Evolutionary conservation across 768 basidiomycete genomes (phyloP).

Genomic region (Hortiboletus flavorubellus): DNA sequence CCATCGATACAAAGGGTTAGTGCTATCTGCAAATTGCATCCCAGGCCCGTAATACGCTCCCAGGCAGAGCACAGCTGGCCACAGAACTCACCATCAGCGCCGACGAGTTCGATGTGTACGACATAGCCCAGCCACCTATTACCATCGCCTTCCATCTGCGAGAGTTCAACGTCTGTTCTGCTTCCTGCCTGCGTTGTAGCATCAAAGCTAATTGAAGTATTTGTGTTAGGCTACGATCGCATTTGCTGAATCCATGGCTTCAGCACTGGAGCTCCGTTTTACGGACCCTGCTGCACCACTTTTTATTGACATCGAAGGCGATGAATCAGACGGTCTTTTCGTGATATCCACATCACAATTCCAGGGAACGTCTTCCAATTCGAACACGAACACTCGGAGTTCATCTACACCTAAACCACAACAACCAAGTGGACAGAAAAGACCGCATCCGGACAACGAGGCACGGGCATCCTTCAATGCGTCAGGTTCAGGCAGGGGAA

Average conservation of each 20-base stretch:
- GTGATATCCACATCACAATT: slow-evolving; percentile 76
- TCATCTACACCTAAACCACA: slow-evolving; percentile 20
- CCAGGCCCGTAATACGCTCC: neutral
- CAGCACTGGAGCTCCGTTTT: slow-evolving; percentile 68
- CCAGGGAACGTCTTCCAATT: slow-evolving; percentile 31
- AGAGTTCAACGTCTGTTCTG: slow-evolving; percentile 67
- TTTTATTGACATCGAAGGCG: slow-evolving; percentile 73
- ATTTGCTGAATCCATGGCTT: slow-evolving; percentile 69
- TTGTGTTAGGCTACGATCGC: slow-evolving; percentile 68
- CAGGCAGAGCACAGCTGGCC: slow-evolving; percentile 61
- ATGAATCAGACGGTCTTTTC: slow-evolving; percentile 62
- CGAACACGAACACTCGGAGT: slow-evolving; percentile 7
- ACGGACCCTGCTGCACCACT: slow-evolving; percentile 71
- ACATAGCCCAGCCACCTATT: slow-evolving; percentile 58
- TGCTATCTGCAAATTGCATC: neutral
- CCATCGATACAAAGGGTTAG: slow-evolving; percentile 62
- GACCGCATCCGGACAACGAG: slow-evolving; percentile 23
- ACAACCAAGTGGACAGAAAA: slow-evolving; percentile 18
- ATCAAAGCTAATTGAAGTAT: neutral
- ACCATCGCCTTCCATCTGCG: slow-evolving; percentile 77
- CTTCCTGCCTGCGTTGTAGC: neutral
- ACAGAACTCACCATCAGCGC: slow-evolving; percentile 75
- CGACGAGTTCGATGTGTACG: slow-evolving; percentile 80
- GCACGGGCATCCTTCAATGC: slow-evolving; percentile 28
- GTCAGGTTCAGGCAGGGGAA: slow-evolving; percentile 9